Percentiles rank a stretch among this genome's conserved stretches.
phyloP scores from a whole-genome alignment of 2,329 filamentous ascomycete species.

The Paraconiothyrium sp. region DNA sequence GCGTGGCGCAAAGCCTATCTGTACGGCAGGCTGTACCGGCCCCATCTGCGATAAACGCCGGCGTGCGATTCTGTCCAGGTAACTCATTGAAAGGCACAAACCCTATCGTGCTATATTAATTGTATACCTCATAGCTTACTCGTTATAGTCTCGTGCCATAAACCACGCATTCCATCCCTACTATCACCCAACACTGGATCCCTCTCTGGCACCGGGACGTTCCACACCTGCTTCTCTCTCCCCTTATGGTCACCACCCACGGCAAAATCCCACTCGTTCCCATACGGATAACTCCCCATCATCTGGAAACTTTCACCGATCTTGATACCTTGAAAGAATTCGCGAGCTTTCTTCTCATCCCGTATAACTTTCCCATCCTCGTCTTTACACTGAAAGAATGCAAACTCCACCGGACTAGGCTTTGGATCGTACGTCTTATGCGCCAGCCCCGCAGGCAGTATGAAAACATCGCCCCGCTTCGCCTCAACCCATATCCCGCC shows the following conservation, averaged over 20 bases:
- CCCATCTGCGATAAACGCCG: too few relatives aligned
- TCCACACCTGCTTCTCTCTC: conserved; percentile 57
- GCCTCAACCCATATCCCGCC: conserved; percentile 62
- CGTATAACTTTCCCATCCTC: conserved; percentile 19
- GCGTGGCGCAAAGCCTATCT: too few relatives aligned
- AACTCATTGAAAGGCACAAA: background rate
- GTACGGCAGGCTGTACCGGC: too few relatives aligned
- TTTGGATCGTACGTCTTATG: conserved; percentile 63
- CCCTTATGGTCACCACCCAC: conserved; percentile 56
- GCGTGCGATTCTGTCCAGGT: too few relatives aligned
- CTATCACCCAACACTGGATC: conserved; percentile 60
- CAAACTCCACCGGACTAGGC: conserved; percentile 49
- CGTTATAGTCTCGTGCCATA: conserved; percentile 40
- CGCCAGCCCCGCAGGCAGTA: conserved; percentile 65
- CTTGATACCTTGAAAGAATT: conserved; percentile 48
- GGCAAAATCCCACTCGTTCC: conserved; percentile 62
- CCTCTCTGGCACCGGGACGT: conserved; percentile 53
- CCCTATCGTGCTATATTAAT: background rate
- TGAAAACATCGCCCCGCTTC: conserved; percentile 65
- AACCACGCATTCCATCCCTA: conserved; percentile 48
- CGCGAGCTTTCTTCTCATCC: conserved; percentile 44
- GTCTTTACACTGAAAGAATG: conserved; percentile 57
- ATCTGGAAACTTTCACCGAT: conserved; percentile 61
- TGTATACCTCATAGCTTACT: conserved; percentile 4
- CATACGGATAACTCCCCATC: conserved; percentile 66